phyloP scores from a whole-genome alignment of 2,329 filamentous ascomycete species.

The Didymosphaeria variabile region DNA sequence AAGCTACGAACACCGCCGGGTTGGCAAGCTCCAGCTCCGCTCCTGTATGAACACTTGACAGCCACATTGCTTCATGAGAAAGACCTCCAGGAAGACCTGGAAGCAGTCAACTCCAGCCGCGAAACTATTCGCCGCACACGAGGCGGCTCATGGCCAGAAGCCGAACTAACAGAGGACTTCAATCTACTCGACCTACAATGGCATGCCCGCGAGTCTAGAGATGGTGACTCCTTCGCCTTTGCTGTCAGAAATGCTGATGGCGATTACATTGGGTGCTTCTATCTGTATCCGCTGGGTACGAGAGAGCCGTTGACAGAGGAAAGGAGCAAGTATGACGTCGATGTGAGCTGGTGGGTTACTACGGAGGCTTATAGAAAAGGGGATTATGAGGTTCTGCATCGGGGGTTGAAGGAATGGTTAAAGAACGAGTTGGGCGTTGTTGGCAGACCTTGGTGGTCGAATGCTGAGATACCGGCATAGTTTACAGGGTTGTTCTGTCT shows the following conservation, averaged over 20 bases:
- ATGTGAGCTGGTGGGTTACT: not conserved
- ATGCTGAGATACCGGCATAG: not conserved
- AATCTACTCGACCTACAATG: not conserved
- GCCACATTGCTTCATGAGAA: not conserved
- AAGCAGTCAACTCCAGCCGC: not conserved
- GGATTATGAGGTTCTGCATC: not conserved
- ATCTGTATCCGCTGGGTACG: not conserved
- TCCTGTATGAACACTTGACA: not conserved
- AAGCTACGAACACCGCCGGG: not conserved
- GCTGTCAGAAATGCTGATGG: not conserved
- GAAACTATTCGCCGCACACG: not conserved
- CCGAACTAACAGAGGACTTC: not conserved
- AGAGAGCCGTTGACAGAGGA: not conserved
- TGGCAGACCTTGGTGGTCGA: not conserved
- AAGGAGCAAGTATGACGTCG: not conserved
- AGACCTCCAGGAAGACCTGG: not conserved
- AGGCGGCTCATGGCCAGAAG: not conserved
- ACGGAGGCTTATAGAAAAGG: not conserved
- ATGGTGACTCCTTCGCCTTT: not conserved
- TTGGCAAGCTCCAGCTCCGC: not conserved
- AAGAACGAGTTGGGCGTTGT: not conserved
- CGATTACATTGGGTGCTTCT: not conserved
- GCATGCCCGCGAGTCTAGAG: not conserved
- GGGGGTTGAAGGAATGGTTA: not conserved
- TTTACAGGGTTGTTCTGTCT: not conserved